These are phyloP conservation scores for Kazachstania bromeliacearum DNA, from an alignment of 805 yeast species.

Conservation along the genomic window DNA sequence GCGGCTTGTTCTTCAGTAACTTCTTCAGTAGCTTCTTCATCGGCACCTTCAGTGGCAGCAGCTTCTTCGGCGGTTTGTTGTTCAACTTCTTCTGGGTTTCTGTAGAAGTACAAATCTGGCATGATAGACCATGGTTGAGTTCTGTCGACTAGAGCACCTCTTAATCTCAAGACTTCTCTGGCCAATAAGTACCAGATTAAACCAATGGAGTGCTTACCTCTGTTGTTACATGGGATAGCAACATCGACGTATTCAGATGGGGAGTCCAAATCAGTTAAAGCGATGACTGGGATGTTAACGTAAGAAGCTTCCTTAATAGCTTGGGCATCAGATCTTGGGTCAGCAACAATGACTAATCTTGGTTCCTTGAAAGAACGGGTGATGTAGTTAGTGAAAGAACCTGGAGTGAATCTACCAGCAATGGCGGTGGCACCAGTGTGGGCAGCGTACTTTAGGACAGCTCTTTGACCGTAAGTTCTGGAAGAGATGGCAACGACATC, in stretches of 20 bases:
- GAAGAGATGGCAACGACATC: slow-evolving; percentile 98
- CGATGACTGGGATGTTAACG: slow-evolving; percentile 99
- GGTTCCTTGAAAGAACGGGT: slow-evolving; percentile 99
- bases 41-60: slow-evolving; percentile 59
- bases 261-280: slow-evolving; percentile 96
- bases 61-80: slow-evolving; percentile 56
- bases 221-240: slow-evolving; percentile 99
- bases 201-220: slow-evolving; percentile 99
- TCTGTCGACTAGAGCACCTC: slow-evolving; percentile 97
- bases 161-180: slow-evolving; percentile 97
- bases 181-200: slow-evolving; percentile 99
- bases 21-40: slow-evolving; percentile 70
- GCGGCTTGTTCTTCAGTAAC: slow-evolving; percentile 58
- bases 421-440: slow-evolving; percentile 99
- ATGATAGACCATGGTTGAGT: slow-evolving; percentile 95
- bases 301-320: slow-evolving; percentile 99
- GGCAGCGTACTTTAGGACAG: slow-evolving; percentile 97
- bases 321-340: slow-evolving; percentile 99
- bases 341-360: slow-evolving; percentile 97
- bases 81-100: slow-evolving; percentile 99
- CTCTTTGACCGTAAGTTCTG: slow-evolving; percentile 99
- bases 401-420: slow-evolving; percentile 99
- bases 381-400: slow-evolving; percentile 99
- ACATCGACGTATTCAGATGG: slow-evolving; percentile 98
- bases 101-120: slow-evolving; percentile 99